Conservation (phyloP, 495 filamentous ascomycete species). For the Hyaloscypha hepaticicola region DNA sequence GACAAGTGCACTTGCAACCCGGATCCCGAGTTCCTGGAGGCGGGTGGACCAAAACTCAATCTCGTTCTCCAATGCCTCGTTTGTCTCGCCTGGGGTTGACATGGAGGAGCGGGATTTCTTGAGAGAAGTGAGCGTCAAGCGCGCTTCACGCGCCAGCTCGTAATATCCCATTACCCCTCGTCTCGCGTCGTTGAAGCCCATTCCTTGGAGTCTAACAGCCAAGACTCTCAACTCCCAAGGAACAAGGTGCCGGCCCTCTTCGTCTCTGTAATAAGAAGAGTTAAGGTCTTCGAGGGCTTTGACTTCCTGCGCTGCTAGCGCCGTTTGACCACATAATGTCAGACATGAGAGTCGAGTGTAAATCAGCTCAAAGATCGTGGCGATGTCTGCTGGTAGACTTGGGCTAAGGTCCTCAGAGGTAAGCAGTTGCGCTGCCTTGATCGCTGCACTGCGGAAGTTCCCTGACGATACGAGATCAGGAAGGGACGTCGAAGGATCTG, state of each 20-base stretch:
- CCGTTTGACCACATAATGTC: constrained; percentile 63
- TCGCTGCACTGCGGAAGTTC: constrained; percentile 72
- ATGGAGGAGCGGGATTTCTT: constrained; percentile 12
- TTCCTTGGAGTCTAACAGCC: constrained; percentile 75
- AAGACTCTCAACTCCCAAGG: constrained; percentile 88
- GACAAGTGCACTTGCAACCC: constrained; percentile 75
- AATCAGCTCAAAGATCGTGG: constrained; percentile 69
- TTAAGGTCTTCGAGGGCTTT: constrained; percentile 80
- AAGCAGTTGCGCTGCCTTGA: constrained; percentile 66
- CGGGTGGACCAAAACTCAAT: constrained; percentile 64
- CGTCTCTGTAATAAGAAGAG: constrained; percentile 64
- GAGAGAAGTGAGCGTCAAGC: constrained; percentile 49
- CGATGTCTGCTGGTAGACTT: constrained; percentile 49
- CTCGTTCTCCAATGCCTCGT: constrained; percentile 41
- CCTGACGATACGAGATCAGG: constrained; percentile 53
- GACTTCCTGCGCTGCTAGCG: constrained; percentile 81
- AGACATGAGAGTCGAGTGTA: constrained; percentile 85
- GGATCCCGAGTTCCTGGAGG: constrained; percentile 70
- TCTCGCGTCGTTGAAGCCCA: constrained; percentile 80
- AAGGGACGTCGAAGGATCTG: constrained; percentile 49
- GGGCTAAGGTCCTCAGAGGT: constrained; percentile 37
- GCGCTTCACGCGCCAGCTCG: constrained; percentile 76
- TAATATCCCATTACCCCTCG: constrained; percentile 85
- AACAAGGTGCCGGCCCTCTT: constrained; percentile 57
- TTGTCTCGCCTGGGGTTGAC: not conserved